These are phyloP conservation scores for Thermochaetoides dissita DNA, from an alignment of 2,329 filamentous ascomycete species.

Conservation along the genomic window DNA sequence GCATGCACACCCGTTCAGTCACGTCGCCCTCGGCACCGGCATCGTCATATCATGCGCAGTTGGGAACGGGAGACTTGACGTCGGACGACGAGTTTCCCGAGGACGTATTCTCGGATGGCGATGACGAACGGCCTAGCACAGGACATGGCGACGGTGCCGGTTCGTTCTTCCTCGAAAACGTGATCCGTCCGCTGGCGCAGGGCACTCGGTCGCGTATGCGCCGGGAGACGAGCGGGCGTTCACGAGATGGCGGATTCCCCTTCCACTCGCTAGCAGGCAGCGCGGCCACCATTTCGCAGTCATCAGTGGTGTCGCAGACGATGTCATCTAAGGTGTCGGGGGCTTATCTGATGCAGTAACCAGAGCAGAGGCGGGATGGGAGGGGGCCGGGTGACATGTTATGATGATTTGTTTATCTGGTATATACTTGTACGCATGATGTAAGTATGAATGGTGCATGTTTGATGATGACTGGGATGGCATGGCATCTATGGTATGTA, in stretches of 20 bases:
- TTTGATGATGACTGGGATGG: too few species aligned
- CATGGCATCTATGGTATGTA: too few species aligned
- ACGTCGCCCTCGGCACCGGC: conserved; percentile 60
- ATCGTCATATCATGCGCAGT: conserved; percentile 36
- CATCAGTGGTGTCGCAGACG: too few species aligned
- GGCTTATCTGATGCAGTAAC: too few species aligned
- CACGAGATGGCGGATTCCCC: conserved; percentile 15
- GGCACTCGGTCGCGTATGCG: conserved; percentile 46
- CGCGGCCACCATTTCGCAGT: too few species aligned
- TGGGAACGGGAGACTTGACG: conserved; percentile 39
- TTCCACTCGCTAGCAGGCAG: conserved; percentile 8
- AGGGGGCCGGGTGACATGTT: too few species aligned
- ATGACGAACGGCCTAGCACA: conserved; percentile 37
- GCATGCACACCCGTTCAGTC: conserved; percentile 66
- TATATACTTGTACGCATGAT: too few species aligned
- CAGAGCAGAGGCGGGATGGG: too few species aligned
- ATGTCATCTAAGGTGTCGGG: too few species aligned
- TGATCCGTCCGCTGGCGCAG: conserved; percentile 45
- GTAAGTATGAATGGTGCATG: too few species aligned
- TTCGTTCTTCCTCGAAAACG: conserved; percentile 45
- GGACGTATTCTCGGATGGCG: conserved; percentile 60
- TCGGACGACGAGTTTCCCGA: conserved; percentile 66
- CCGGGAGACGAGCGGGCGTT: conserved; percentile 44
- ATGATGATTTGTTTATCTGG: too few species aligned
- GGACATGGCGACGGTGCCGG: conserved; percentile 20